These are phyloP conservation scores for Termitomyces sp. DNA, from an alignment of 768 basidiomycete species.

Conservation along the genomic window DNA sequence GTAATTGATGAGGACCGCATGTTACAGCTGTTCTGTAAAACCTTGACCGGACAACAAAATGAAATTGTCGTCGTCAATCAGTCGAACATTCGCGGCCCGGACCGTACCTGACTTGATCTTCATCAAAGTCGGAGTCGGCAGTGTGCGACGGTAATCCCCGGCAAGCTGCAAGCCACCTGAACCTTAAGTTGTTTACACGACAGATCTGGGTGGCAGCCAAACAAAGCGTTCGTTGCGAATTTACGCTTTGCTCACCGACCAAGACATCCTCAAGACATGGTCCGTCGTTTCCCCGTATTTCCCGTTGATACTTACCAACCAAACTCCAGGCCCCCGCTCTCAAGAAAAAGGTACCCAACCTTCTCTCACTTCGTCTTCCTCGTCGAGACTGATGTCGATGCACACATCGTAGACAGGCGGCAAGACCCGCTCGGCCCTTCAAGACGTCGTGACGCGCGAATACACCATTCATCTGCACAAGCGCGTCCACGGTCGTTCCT, in stretches of 20 bases:
- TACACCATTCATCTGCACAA: conserved; percentile 99
- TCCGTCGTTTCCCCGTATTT: conserved; percentile 30
- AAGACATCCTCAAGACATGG: conserved; percentile 72
- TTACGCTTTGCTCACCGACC: conserved; percentile 46
- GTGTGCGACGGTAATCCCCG: conserved; percentile 22
- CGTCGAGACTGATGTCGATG: not conserved
- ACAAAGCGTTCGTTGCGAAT: conserved; percentile 22
- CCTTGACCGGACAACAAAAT: no score
- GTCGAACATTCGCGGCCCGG: no score
- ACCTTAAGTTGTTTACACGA: conserved; percentile 53
- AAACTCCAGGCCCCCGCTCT: conserved; percentile 44
- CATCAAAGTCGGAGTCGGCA: no score
- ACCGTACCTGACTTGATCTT: no score
- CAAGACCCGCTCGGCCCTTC: conserved; percentile 94
- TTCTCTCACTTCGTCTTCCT: not conserved
- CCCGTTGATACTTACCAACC: conserved; percentile 1
- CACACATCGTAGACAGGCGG: conserved; percentile 52
- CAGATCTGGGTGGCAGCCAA: conserved; percentile 32
- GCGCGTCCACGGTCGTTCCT: conserved; percentile 85
- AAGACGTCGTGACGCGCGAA: conserved; percentile 97
- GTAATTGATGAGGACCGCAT: no score
- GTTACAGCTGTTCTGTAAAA: no score
- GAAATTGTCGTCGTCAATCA: no score
- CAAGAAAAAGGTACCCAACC: conserved; percentile 54
- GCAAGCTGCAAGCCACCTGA: conserved; percentile 50